A percentile compares a stretch with the other conserved stretches of the same genome.
These are phyloP conservation scores for Maudiozyma bulderi DNA, from an alignment of 805 yeast genomes.

Conservation along the genomic window DNA sequence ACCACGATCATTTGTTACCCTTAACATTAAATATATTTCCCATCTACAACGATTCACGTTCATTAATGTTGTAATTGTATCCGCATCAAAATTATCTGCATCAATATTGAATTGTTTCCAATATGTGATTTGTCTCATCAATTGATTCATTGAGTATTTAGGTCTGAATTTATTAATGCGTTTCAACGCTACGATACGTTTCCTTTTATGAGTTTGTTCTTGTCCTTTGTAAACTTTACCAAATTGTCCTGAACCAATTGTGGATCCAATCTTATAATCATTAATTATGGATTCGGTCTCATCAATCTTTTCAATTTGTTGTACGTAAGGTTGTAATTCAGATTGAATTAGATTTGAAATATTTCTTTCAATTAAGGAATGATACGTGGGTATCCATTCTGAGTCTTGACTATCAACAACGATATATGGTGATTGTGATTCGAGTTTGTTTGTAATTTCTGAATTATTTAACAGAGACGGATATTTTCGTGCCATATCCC, in stretches of 20 bases:
- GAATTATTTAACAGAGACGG: neutral
- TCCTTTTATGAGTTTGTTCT: neutral
- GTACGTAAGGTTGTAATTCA: neutral
- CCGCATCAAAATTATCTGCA: constrained; percentile 11
- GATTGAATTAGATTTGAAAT: neutral
- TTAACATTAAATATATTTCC: constrained; percentile 23
- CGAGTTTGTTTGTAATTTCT: neutral
- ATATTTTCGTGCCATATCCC: neutral
- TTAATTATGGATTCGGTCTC: neutral
- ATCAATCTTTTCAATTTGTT: neutral
- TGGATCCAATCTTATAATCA: constrained; percentile 7
- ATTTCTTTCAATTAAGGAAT: neutral
- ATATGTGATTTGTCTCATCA: constrained; percentile 20
- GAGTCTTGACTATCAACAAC: neutral
- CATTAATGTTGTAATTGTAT: constrained; percentile 20
- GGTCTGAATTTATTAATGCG: constrained; percentile 21
- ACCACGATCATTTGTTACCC: constrained; percentile 3
- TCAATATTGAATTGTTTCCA: constrained; percentile 14
- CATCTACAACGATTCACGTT: constrained; percentile 26
- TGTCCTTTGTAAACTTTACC: constrained; percentile 25
- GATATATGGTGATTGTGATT: neutral
- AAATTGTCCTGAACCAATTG: constrained; percentile 26
- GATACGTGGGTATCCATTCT: neutral
- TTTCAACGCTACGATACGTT: constrained; percentile 21
- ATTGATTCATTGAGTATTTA: constrained; percentile 21